Evolutionary conservation across 495 filamentous ascomycete genomes (phyloP).

Genomic region (Emericellopsis terricola): DNA sequence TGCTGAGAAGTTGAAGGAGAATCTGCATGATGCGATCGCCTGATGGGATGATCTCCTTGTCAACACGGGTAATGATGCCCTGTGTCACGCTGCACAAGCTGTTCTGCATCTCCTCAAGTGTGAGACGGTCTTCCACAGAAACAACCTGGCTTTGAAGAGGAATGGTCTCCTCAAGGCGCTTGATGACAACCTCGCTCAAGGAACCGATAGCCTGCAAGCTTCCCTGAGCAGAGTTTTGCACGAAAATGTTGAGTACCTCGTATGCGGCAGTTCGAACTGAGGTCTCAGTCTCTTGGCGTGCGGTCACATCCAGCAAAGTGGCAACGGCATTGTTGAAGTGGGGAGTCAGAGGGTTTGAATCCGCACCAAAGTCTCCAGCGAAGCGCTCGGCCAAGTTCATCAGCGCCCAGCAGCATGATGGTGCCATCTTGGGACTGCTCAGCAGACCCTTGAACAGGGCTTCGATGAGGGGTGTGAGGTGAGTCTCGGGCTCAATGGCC

Average conservation of each 20-base stretch:
- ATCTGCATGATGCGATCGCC: conserved; percentile 86
- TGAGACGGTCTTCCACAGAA: conserved; percentile 86
- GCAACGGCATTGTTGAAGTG: conserved; percentile 88
- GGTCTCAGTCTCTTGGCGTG: conserved; percentile 67
- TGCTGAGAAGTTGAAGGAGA: conserved; percentile 60
- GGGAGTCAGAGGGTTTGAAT: conserved; percentile 69
- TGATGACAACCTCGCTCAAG: conserved; percentile 67
- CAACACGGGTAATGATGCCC: conserved; percentile 79
- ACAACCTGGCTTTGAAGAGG: conserved; percentile 88
- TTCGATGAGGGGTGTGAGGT: conserved; percentile 66
- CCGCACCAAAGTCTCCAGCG: conserved; percentile 55
- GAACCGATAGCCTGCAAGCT: conserved; percentile 63
- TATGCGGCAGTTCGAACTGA: conserved; percentile 96
- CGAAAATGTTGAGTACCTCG: conserved; percentile 87
- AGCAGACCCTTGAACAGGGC: conserved; percentile 82
- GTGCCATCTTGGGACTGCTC: conserved; percentile 90
- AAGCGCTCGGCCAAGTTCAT: conserved; percentile 98
- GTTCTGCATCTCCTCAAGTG: conserved; percentile 92
- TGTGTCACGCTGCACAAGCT: conserved; percentile 80
- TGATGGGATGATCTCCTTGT: conserved; percentile 78
- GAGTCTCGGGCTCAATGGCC: conserved; percentile 64
- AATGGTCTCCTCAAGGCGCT: conserved; percentile 78
- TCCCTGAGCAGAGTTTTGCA: conserved; percentile 74
- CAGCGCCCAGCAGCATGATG: conserved; percentile 95
- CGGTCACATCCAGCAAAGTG: conserved; percentile 69